Evolutionary conservation across 2,329 filamentous ascomycete species (phyloP), one percentile per base, ranked within the genome.

Genomic region (Reticulascus tulasneorum): DNA sequence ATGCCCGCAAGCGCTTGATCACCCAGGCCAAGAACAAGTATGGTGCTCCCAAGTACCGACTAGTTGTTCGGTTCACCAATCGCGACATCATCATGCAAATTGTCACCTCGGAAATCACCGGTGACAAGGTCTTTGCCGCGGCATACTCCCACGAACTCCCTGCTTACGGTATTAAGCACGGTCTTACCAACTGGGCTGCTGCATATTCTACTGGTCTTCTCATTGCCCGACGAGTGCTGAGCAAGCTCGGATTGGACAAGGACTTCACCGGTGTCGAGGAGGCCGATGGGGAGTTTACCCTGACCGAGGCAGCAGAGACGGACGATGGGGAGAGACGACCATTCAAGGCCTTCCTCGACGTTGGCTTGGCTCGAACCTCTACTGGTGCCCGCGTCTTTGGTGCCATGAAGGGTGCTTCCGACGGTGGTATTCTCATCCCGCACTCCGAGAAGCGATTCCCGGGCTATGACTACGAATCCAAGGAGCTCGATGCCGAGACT

Each of bases 11-110:
- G 87, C 86, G 93, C 65, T 81, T 98, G 71, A 93, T 97, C 79
- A 90, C 88, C 77, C 93, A 98, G 82, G 93, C 93, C 76, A 98
- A 97, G 88, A 98, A 98, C 88, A 98, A 98, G 86, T 98, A 97
- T 86, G 94, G 94, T 76, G 86, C 93, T 50, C 93, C 93, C 73
- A 98, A 98, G 83, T 97, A 98, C 85, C 87, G 93, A 65, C 85
- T 98, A 64, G 93, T 98, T 54, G 88, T 98, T 67, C 93, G 93
- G 69, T 95, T 94, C 85, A 94, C 88, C 79, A 94, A 97, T 85
- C 88, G 89, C 73, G 91, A 98, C 80, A 94, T 97, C 77, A 86
- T 97, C 75, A 83, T 82, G 75, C 93, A 98, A 79, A 93, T 98
- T 67, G 82, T 98, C 67, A 85, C 79, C 65, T 94, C 93, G 45